Conservation (phyloP, 306 rosid genomes). For the Rubus parviflorus region DNA sequence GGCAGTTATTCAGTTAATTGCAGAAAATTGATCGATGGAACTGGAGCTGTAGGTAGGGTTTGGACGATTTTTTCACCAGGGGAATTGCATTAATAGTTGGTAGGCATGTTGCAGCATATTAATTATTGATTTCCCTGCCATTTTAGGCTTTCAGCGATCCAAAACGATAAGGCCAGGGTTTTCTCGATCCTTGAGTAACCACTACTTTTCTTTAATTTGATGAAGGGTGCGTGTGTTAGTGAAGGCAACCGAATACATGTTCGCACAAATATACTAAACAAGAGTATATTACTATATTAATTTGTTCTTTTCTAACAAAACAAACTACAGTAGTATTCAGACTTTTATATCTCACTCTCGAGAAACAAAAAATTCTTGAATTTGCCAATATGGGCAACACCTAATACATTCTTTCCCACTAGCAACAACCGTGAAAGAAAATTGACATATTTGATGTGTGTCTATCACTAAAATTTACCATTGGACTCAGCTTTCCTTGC, state of each 20-base stretch:
- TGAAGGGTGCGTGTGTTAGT: background rate
- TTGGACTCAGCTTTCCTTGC: background rate
- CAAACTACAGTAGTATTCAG: no score
- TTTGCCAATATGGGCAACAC: no score
- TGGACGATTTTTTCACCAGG: background rate
- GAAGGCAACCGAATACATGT: background rate
- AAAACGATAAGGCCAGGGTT: background rate
- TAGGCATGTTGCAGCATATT: background rate
- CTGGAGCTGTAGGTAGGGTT: background rate
- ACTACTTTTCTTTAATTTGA: background rate
- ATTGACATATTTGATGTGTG: background rate
- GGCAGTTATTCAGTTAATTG: background rate
- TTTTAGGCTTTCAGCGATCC: background rate
- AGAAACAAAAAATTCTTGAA: no score
- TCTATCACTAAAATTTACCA: background rate
- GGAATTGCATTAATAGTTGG: background rate
- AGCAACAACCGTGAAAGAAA: background rate
- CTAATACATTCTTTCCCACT: no score
- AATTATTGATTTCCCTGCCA: background rate
- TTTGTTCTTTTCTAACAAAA: no score
- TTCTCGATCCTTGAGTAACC: background rate
- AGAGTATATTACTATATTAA: no score
- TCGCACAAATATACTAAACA: no score
- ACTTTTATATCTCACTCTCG: no score
- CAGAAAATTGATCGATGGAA: background rate